Evolutionary conservation across 2,329 filamentous ascomycete species (phyloP), one percentile per base, ranked within the genome.

Genomic region (Ophiocordyceps camponoti-floridani): DNA sequence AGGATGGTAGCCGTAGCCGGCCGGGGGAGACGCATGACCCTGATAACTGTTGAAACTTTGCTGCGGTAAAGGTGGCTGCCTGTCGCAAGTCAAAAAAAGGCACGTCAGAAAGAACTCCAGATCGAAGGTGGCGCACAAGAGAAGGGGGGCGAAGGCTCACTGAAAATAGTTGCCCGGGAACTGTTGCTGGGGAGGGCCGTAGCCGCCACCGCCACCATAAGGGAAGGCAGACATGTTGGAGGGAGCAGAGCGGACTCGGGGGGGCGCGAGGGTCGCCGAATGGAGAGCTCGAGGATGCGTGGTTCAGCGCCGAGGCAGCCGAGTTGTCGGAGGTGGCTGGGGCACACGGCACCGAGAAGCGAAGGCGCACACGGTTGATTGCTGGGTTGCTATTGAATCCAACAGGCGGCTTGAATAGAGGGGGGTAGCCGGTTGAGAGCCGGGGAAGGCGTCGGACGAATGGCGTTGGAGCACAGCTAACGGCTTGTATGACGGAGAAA

Each of bases 151-250:
- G 41, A 41, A 16, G 31, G 23, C 46, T 45, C 43, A 52, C 50
- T 49, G 50, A 40, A 45, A 52, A 42, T 51, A 52, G 50, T 55
- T 68, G 66, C 51, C 49, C 31, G 52, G 56, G 45, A 56, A 60
- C 48, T 71, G 66, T 45, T 60, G 60, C 47, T 61, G 58, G 45
- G 53, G 55, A 46, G 58, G 57, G 48, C 57, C 68, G 57, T 64
- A 63, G 49, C 69, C 69, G 57, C 64, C 64, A 47, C 64, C 64
- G 47, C 67, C 63, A 55, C 78, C 77, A 42, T 64, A 63, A 51
- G 73, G 74, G 58, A 78, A 81, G 55, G 74, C 76, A 51, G 77
- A 79, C 77, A 81, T 82, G 35, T 38, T 16, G n/a, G n/a, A 18
- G n/a, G n/a, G n/a, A 30, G 28, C 28, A 30, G 28, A 30, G 28